These are phyloP conservation scores for Coniochaeta pulveracea DNA, from an alignment of 2,329 filamentous ascomycete species.

Conservation along the genomic window DNA sequence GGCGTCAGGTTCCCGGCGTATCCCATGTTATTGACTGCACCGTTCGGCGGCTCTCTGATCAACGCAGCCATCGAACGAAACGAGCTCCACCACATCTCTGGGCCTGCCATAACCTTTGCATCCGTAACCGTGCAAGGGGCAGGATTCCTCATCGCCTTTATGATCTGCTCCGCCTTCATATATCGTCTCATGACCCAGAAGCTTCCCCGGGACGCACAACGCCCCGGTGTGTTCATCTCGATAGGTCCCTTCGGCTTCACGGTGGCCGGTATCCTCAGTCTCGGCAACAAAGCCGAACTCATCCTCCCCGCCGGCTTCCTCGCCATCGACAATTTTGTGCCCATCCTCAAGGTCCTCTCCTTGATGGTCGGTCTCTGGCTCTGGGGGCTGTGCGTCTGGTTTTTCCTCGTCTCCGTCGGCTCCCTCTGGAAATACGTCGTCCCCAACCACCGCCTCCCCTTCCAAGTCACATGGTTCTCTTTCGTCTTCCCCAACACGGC, in stretches of 20 bases:
- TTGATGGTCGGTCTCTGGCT: slow-evolving; percentile 65
- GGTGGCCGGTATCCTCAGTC: slow-evolving; percentile 30
- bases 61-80: slow-evolving; percentile 21
- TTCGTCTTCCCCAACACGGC: slow-evolving; percentile 77
- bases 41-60: slow-evolving; percentile 53
- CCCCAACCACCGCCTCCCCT: slow-evolving; percentile 46
- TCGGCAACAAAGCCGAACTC: slow-evolving; percentile 28
- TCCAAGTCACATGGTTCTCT: slow-evolving; percentile 78
- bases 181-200: slow-evolving; percentile 86
- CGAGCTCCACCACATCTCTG: slow-evolving; percentile 21
- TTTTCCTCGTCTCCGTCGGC: slow-evolving; percentile 70
- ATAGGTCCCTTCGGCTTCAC: slow-evolving; percentile 63
- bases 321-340: slow-evolving; percentile 26
- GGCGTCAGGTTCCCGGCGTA: slow-evolving; percentile 86
- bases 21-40: slow-evolving; percentile 64
- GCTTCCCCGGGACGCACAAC: slow-evolving; percentile 60
- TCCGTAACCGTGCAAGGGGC: slow-evolving; percentile 41
- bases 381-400: slow-evolving; percentile 75
- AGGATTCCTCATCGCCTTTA: slow-evolving; percentile 50
- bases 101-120: slow-evolving; percentile 33
- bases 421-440: slow-evolving; percentile 59
- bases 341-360: slow-evolving; percentile 34
- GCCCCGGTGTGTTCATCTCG: slow-evolving; percentile 77
- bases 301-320: slow-evolving; percentile 32
- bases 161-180: slow-evolving; percentile 76